phyloP scores from a whole-genome alignment of 371 early-diverging fungal genomes.

The Mucor plumbeus region DNA sequence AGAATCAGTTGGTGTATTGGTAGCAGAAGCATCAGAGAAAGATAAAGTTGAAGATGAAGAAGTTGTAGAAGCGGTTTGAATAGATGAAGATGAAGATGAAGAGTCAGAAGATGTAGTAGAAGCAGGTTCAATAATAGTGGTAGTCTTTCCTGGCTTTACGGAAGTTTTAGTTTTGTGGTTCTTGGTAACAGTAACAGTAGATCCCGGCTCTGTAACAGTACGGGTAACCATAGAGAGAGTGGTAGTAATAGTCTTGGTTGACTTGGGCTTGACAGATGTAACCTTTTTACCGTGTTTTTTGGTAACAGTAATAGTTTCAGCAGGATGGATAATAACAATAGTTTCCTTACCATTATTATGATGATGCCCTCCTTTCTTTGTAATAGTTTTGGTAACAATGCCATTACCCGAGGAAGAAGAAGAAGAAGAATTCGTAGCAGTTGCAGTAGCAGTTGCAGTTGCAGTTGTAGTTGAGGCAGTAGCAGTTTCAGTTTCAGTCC shows the following conservation, averaged over 20 bases:
- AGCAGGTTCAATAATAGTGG: slow-evolving; percentile 1
- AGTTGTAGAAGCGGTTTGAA: background rate
- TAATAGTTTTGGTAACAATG: background rate
- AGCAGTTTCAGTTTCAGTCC: slow-evolving; percentile 1
- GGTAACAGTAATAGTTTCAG: background rate
- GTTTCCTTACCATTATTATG: background rate
- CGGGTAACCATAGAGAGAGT: background rate
- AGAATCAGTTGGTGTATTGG: background rate
- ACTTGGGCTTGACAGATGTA: background rate
- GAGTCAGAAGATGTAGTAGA: background rate
- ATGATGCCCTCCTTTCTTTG: background rate
- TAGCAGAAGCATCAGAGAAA: background rate
- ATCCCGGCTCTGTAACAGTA: background rate
- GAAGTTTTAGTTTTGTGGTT: background rate
- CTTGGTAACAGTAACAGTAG: background rate
- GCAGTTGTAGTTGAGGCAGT: background rate
- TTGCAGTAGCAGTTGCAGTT: background rate
- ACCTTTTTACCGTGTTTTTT: background rate
- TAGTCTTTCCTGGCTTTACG: background rate
- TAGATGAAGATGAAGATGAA: too few species aligned
- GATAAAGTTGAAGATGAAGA: background rate
- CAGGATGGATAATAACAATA: background rate
- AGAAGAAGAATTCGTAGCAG: background rate
- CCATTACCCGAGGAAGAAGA: background rate
- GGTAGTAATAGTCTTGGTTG: slow-evolving; percentile 3